Evolutionary conservation across 306 rosid genomes (phyloP).

Genomic region (Abrus precatorius): DNA sequence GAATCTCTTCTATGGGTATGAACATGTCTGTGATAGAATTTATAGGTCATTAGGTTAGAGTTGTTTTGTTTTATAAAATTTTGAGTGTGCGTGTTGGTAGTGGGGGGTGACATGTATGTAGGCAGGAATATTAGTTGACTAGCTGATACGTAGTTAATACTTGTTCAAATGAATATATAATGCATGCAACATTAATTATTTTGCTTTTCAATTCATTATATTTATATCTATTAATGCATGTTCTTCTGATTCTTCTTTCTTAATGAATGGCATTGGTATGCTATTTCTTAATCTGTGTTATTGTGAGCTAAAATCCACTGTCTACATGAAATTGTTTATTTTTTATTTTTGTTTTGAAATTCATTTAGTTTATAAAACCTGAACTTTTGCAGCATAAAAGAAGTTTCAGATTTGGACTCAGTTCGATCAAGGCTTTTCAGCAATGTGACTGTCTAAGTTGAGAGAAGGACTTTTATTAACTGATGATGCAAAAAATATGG

Average conservation of each 20-base stretch:
- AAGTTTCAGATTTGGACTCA: slow-evolving; percentile 50
- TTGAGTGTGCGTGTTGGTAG: not conserved
- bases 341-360: not conserved
- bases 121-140: not conserved
- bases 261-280: not conserved
- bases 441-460: not conserved
- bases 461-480: not conserved
- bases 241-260: not conserved
- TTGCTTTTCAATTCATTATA: not conserved
- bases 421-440: slow-evolving; percentile 48
- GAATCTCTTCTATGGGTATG: not conserved
- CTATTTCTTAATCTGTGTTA: not conserved
- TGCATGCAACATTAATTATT: not conserved
- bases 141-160: too few relatives aligned
- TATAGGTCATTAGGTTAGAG: not conserved
- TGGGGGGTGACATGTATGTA: not conserved
- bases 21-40: not conserved
- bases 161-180: not conserved
- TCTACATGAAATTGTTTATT: not conserved
- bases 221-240: not conserved
- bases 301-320: not conserved
- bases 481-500: not conserved
- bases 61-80: not conserved
- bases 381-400: slow-evolving; percentile 51
- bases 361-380: not conserved